Evolutionary conservation across 192 early-diverging fungal genomes (phyloP), one percentile per base, ranked within the genome.

Genomic region (Entomortierella chlamydospora): DNA sequence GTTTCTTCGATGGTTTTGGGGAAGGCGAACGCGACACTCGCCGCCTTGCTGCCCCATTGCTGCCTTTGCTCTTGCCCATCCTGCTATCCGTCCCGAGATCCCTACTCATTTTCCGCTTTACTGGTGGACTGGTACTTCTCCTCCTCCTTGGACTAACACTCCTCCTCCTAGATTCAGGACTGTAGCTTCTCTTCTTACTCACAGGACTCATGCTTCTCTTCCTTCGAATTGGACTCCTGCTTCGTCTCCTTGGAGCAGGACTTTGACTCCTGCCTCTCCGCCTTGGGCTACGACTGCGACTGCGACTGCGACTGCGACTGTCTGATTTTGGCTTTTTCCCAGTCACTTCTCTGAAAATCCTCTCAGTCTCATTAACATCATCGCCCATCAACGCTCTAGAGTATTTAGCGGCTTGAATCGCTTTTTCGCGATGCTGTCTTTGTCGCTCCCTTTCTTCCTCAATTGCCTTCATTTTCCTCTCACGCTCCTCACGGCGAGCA

Each of bases 391-490:
- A 45, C 0, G 76, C 68, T 29, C 63, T 69, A 15, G 61, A 66
- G 26, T 59, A 70, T 45, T 70, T 79, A 15, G 76, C 76, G 1
- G 30, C 62, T 49, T 79, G 76, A 60, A 79, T 17, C 3, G 63
- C 76, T 57, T 56, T 79, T 33, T 79, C 76, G 10, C 76, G 68
- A 13, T 79, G 76, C 23, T 54, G 62, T 29, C 57, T 54, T 23
- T n/a, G 25, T 23, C 41, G 29, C 17, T 79, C 68, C 12, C 62
- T 33, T 9, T 70, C 62, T 11, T 70, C 76, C 34, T 79, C 68
- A 26, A 79, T 70, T 5, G 49, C 63, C 52, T 54, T 58, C 17
- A 79, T 79, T 54, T 45, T 55, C 22, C 57, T 57, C 17, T 37
- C 68, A 23, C 76, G 61, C 34, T 79, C 76, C 28, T 70, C 68